A percentile compares a stretch with the other conserved stretches of the same genome.
Evolutionary conservation across 257 asterid species (phyloP).

Genomic region (Voacanga thouarsii): DNA sequence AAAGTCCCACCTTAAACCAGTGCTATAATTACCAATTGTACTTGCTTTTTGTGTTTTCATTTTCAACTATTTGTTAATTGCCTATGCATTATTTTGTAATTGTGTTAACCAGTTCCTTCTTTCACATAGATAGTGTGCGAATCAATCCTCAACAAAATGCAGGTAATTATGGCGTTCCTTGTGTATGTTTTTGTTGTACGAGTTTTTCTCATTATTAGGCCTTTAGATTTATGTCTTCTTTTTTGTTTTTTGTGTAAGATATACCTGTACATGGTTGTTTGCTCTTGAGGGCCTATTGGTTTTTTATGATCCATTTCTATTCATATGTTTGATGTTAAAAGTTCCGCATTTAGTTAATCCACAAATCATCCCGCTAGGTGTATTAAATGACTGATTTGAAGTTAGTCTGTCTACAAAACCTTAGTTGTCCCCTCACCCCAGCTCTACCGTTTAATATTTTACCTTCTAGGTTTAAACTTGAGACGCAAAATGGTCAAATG

Average conservation of each 20-base stretch:
- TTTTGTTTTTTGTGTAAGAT: neutral
- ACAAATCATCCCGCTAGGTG: neutral
- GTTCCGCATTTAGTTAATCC: neutral
- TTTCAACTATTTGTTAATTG: neutral
- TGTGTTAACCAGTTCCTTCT: neutral
- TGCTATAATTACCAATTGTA: constrained; percentile 93
- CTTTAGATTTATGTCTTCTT: neutral
- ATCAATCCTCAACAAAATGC: constrained; percentile 98
- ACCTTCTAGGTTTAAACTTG: neutral
- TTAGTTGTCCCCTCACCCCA: neutral
- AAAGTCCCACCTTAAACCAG: constrained; percentile 97
- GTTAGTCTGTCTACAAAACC: neutral
- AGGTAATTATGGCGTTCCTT: constrained; percentile 42
- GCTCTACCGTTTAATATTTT: neutral
- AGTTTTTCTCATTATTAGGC: neutral
- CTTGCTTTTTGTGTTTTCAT: neutral
- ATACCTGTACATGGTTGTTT: neutral
- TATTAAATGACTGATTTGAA: neutral
- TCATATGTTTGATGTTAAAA: neutral
- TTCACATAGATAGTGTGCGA: constrained; percentile 88
- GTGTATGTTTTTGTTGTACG: constrained; percentile 2
- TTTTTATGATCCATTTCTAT: neutral
- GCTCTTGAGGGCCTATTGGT: neutral
- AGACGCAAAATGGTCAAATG: neutral
- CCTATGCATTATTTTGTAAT: neutral